Percentiles rank a stretch among this genome's conserved stretches.
phyloP scores from a whole-genome alignment of 2,329 filamentous ascomycete genomes.

The Exophiala dermatitidis region DNA sequence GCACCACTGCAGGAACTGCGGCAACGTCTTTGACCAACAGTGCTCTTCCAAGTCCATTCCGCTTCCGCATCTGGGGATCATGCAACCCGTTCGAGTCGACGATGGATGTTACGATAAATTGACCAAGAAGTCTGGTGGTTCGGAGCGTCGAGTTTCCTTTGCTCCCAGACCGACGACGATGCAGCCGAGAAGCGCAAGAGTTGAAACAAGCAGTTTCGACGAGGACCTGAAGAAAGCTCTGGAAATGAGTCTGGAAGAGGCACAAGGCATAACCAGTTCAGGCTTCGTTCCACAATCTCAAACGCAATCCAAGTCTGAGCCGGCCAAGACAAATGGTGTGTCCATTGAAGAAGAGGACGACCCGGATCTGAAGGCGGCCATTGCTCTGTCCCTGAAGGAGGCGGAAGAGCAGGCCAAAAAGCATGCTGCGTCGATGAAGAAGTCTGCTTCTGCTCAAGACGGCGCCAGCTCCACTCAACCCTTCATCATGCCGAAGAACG shows the following conservation, averaged over 20 bases:
- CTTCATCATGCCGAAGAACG: conserved; percentile 67
- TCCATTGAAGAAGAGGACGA: conserved; percentile 70
- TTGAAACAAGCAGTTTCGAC: conserved; percentile 78
- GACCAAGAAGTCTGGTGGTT: conserved; percentile 55
- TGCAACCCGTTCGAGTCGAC: conserved; percentile 85
- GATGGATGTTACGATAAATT: conserved; percentile 91
- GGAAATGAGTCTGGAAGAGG: conserved; percentile 95
- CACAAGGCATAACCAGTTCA: conserved; percentile 59
- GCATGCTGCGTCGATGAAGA: conserved; percentile 75
- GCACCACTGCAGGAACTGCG: conserved; percentile 96
- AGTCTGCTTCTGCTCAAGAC: conserved; percentile 57
- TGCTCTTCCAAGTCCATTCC: conserved; percentile 86
- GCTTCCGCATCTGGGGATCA: conserved; percentile 84
- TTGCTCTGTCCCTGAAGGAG: conserved; percentile 86
- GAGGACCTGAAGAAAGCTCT: conserved; percentile 89
- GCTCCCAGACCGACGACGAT: conserved; percentile 62
- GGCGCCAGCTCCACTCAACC: conserved; percentile 43
- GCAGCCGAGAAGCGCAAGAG: conserved; percentile 82
- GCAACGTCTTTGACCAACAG: conserved; percentile 92
- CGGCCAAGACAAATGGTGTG: conserved; percentile 38
- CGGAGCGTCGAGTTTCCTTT: conserved; percentile 32
- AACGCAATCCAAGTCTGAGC: conserved; percentile 36
- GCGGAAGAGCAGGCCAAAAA: conserved; percentile 98
- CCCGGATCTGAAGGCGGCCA: conserved; percentile 85
- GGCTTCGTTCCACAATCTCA: conserved; percentile 65